A percentile compares a stretch with the other conserved stretches of the same genome.
These are phyloP conservation scores for Talaromyces sp. DNA, from an alignment of 2,329 filamentous ascomycete genomes.

Conservation along the genomic window DNA sequence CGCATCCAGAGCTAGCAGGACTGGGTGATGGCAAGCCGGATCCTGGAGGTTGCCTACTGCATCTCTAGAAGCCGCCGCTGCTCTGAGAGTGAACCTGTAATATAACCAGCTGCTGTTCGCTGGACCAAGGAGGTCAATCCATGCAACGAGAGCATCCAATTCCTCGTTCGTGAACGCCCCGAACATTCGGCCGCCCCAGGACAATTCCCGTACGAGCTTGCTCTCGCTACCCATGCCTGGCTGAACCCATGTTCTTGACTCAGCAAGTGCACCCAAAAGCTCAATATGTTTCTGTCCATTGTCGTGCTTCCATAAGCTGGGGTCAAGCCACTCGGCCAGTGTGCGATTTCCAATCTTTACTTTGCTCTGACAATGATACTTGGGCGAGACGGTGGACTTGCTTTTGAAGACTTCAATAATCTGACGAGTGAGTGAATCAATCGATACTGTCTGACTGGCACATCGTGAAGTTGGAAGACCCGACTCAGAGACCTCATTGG, in stretches of 20 bases:
- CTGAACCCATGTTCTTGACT: slow-evolving; percentile 38
- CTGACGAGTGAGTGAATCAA: neutral
- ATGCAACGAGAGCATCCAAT: slow-evolving; percentile 29
- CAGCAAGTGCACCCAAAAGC: slow-evolving; percentile 32
- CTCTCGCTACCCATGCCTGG: slow-evolving; percentile 38
- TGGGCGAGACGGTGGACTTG: slow-evolving; percentile 35
- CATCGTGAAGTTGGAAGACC: neutral
- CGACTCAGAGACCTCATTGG: no score
- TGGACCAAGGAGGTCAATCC: slow-evolving; percentile 34
- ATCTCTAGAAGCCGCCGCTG: neutral
- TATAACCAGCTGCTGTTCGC: slow-evolving; percentile 2
- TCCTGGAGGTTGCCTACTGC: neutral
- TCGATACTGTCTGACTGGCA: slow-evolving; percentile 13
- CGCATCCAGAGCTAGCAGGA: neutral
- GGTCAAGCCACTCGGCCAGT: slow-evolving; percentile 40
- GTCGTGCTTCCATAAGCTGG: slow-evolving; percentile 20
- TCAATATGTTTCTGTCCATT: slow-evolving; percentile 23
- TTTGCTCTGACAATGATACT: slow-evolving; percentile 37
- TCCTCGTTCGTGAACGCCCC: slow-evolving; percentile 45
- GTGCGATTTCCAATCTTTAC: slow-evolving; percentile 34
- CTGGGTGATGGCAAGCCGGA: neutral
- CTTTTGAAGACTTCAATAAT: slow-evolving; percentile 32
- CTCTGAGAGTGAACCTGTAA: neutral
- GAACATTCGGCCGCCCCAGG: slow-evolving; percentile 47
- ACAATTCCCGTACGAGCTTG: slow-evolving; percentile 37